These are phyloP conservation scores for Peronospora farinosa DNA, from an alignment of 352 stramenopile genomes.

Conservation along the genomic window DNA sequence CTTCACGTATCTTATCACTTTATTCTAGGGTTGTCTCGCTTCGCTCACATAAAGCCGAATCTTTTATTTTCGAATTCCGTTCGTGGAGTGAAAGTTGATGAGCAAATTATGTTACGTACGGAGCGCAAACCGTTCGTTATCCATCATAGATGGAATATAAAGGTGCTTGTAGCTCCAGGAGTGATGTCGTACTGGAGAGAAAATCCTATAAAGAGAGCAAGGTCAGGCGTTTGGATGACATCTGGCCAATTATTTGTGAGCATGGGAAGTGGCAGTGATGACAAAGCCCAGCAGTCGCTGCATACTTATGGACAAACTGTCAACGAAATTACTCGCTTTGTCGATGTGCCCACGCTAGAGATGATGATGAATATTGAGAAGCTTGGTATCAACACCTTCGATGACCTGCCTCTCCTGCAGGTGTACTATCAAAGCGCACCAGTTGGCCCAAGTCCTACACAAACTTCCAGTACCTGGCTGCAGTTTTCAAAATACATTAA, in stretches of 20 bases:
- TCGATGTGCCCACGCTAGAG: conserved; percentile 30
- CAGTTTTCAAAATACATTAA: conserved; percentile 40
- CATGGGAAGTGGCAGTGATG: conserved; percentile 30
- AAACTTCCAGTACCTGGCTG: conserved; percentile 47
- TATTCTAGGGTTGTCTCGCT: conserved; percentile 29
- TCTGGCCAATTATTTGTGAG: conserved; percentile 64
- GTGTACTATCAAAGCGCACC: conserved; percentile 40
- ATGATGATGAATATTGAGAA: conserved; percentile 67
- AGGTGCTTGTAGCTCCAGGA: conserved; percentile 63
- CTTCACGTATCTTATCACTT: conserved; percentile 55
- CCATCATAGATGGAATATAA: conserved; percentile 32
- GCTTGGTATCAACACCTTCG: conserved; percentile 43
- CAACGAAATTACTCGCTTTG: conserved; percentile 43
- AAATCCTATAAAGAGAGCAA: conserved; percentile 7
- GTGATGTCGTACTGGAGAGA: conserved; percentile 54
- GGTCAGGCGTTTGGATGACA: conserved; percentile 39
- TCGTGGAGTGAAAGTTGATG: conserved; percentile 1
- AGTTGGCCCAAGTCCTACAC: conserved; percentile 28
- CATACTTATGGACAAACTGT: conserved; percentile 14
- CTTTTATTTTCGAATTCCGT: conserved; percentile 8
- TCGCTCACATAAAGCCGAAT: conserved; percentile 14
- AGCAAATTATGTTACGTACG: neutral
- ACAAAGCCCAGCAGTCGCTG: conserved; percentile 22
- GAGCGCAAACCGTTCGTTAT: conserved; percentile 14
- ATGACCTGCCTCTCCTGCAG: conserved; percentile 28